A percentile compares a stretch with the other conserved stretches of the same genome.
phyloP scores from a whole-genome alignment of 1,139 yeast genomes.

The Blastobotrys elegans region DNA sequence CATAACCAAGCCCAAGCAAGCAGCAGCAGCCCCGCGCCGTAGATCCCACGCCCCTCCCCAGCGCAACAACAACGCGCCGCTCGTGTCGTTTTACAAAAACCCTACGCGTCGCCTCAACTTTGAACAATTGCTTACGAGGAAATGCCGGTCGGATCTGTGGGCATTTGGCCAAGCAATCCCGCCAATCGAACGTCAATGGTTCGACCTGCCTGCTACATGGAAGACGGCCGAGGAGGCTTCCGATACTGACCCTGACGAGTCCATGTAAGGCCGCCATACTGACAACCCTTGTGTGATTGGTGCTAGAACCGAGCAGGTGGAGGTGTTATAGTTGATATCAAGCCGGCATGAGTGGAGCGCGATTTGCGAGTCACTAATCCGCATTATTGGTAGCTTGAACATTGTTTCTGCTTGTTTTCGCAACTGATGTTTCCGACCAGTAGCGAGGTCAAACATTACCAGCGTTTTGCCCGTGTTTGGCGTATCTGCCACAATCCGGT shows the following conservation, averaged over 20 bases:
- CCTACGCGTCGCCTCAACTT: constrained; percentile 21
- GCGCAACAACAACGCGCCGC: constrained; percentile 11
- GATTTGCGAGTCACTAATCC: constrained; percentile 8
- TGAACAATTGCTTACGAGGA: constrained; percentile 21
- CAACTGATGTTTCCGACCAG: constrained; percentile 47
- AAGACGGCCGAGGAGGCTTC: constrained; percentile 9
- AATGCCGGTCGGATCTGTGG: constrained; percentile 19
- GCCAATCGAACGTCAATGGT: constrained; percentile 55
- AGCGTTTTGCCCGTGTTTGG: constrained; percentile 16
- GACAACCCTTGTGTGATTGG: constrained; percentile 2
- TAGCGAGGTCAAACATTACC: constrained; percentile 35
- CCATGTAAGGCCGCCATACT: constrained; percentile 4
- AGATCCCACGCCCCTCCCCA: too few relatives aligned
- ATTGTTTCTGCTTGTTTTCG: constrained; percentile 33
- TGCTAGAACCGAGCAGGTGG: neutral
- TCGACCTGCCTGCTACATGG: constrained; percentile 85
- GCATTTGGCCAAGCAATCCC: constrained; percentile 27
- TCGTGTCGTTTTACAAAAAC: constrained; percentile 21
- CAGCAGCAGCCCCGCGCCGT: too few relatives aligned
- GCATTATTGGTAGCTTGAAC: constrained; percentile 24
- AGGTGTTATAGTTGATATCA: neutral
- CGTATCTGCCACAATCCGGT: constrained; percentile 9
- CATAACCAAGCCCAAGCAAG: too few relatives aligned
- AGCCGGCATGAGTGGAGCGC: constrained; percentile 11
- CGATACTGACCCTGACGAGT: neutral